These are phyloP conservation scores for Astrothelium macrocarpum DNA, from an alignment of 495 filamentous ascomycete species.

Conservation along the genomic window DNA sequence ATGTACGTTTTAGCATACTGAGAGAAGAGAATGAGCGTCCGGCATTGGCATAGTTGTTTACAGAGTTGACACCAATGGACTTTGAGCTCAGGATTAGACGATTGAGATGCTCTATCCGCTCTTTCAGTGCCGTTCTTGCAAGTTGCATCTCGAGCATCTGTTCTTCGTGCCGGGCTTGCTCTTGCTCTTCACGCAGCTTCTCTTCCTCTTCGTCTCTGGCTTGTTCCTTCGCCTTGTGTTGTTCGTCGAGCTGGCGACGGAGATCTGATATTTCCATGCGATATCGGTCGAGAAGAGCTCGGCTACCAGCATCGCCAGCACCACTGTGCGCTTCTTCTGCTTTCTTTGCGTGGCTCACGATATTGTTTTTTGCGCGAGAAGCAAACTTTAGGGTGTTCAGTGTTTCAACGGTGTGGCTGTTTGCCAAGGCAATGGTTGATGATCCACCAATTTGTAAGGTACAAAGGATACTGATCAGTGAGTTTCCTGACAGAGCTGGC, in stretches of 20 bases:
- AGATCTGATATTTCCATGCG: constrained; percentile 86
- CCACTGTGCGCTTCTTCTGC: constrained; percentile 72
- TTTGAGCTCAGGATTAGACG: constrained; percentile 91
- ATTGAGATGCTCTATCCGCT: constrained; percentile 95
- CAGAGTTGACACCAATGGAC: constrained; percentile 78
- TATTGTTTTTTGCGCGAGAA: constrained; percentile 91
- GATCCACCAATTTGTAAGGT: constrained; percentile 65
- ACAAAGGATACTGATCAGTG: constrained; percentile 92
- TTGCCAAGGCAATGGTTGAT: constrained; percentile 46
- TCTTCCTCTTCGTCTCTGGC: constrained; percentile 54
- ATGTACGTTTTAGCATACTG: constrained; percentile 58
- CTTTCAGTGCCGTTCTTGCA: constrained; percentile 87
- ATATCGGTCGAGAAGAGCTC: constrained; percentile 85
- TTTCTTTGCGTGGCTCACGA: constrained; percentile 92
- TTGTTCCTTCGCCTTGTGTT: constrained; percentile 57
- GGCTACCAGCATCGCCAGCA: constrained; percentile 65
- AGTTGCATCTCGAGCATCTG: constrained; percentile 98
- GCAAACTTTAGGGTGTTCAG: constrained; percentile 96
- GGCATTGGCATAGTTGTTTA: constrained; percentile 6
- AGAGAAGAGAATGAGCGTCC: constrained; percentile 62
- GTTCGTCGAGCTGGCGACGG: constrained; percentile 67
- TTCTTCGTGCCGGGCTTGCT: constrained; percentile 80
- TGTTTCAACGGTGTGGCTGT: constrained; percentile 72
- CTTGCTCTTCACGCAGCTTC: constrained; percentile 63
- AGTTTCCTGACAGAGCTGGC: constrained; percentile 85